A percentile compares a stretch with the other conserved stretches of the same genome.
Conservation (phyloP, 2,329 filamentous ascomycete genomes). For the Beauveria rudraprayagi region DNA sequence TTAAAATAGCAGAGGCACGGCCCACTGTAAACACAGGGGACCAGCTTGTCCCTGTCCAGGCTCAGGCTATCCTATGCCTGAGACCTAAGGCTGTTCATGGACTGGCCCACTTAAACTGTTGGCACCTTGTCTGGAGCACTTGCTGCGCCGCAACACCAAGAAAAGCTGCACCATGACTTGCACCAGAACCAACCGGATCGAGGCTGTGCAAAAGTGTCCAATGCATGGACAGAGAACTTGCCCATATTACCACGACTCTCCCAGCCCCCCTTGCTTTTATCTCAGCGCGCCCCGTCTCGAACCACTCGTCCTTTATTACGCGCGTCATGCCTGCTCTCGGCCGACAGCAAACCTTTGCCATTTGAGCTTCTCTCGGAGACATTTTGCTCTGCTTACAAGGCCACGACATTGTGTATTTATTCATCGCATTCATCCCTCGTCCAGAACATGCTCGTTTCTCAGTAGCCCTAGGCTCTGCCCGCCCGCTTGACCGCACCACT, state of each 20-base stretch:
- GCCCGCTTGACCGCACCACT: too few relatives aligned
- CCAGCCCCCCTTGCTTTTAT: neutral
- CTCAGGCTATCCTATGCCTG: neutral
- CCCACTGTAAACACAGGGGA: neutral
- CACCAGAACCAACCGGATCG: neutral
- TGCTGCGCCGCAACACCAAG: constrained; percentile 5
- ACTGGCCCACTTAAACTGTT: neutral
- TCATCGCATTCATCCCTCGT: too few relatives aligned
- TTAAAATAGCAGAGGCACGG: neutral
- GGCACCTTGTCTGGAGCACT: neutral
- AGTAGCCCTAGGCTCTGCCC: too few relatives aligned
- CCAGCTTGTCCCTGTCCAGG: neutral
- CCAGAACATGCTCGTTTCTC: too few relatives aligned
- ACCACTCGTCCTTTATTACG: neutral
- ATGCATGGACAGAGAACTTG: neutral
- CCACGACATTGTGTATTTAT: too few relatives aligned
- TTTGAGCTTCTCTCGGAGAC: too few relatives aligned
- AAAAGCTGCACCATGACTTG: too few relatives aligned
- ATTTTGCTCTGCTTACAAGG: too few relatives aligned
- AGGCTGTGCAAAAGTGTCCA: neutral
- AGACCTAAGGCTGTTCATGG: neutral
- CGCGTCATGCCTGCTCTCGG: too few relatives aligned
- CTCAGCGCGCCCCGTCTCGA: neutral
- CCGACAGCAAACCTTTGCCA: too few relatives aligned
- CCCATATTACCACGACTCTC: neutral